Percentiles rank a stretch among this genome's conserved stretches.
phyloP scores from a whole-genome alignment of 805 yeast species.

The Kurtzmaniella cleridarum region DNA sequence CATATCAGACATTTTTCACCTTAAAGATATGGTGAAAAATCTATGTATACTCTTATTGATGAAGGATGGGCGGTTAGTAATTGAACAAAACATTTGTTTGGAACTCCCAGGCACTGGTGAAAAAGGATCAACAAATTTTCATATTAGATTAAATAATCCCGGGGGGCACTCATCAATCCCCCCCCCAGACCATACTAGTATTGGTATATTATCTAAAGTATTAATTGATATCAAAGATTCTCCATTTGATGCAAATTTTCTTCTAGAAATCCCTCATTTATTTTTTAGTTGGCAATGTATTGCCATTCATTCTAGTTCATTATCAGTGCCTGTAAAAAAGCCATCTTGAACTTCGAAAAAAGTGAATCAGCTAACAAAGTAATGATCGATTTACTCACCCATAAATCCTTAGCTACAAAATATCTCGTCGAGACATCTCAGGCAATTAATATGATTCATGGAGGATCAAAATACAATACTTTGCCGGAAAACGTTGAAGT shows the following conservation, averaged over 20 bases:
- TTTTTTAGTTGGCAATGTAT: slow-evolving; percentile 22
- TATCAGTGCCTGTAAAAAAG: slow-evolving; percentile 18
- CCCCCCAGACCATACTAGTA: slow-evolving; percentile 22
- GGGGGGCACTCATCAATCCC: slow-evolving; percentile 28
- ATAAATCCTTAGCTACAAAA: slow-evolving; percentile 15
- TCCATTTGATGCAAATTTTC: slow-evolving; percentile 16
- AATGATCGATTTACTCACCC: slow-evolving; percentile 25
- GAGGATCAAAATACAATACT: slow-evolving; percentile 76
- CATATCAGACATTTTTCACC: slow-evolving; percentile 6
- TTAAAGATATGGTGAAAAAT: slow-evolving; percentile 10
- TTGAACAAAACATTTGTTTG: slow-evolving; percentile 7
- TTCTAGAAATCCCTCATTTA: slow-evolving; percentile 19
- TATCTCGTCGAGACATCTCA: slow-evolving; percentile 57
- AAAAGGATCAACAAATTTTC: slow-evolving; percentile 11
- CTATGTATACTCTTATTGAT: slow-evolving; percentile 12
- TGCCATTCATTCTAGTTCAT: slow-evolving; percentile 20
- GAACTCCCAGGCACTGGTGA: slow-evolving; percentile 15
- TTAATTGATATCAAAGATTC: slow-evolving; percentile 14
- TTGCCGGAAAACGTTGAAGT: slow-evolving; percentile 60
- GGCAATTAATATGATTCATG: slow-evolving; percentile 60
- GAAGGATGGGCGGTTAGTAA: slow-evolving; percentile 15
- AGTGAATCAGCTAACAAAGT: slow-evolving; percentile 28
- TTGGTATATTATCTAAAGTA: slow-evolving; percentile 21
- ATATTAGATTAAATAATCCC: slow-evolving; percentile 17
- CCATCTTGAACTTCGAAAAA: slow-evolving; percentile 30